Evolutionary conservation across 2,329 filamentous ascomycete species (phyloP).

Genomic region (Penicillium sp.): DNA sequence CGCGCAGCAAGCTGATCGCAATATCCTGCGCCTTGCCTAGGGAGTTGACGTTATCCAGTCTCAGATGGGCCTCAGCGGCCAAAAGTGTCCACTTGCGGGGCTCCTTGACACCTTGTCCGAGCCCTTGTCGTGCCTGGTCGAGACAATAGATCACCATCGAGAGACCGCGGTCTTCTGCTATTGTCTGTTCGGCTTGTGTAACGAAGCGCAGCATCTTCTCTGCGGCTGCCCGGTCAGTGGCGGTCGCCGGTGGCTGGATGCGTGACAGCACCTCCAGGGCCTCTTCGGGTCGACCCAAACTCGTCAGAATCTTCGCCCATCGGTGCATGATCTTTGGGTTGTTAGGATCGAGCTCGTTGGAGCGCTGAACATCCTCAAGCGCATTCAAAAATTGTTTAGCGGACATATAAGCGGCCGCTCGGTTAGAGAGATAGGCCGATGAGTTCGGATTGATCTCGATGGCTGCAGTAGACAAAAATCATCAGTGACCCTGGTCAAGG

Average conservation of each 20-base stretch:
- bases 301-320: constrained; percentile 81
- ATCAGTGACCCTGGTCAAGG: constrained; percentile 7
- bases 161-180: constrained; percentile 65
- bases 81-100: constrained; percentile 91
- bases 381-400: constrained; percentile 70
- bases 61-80: constrained; percentile 81
- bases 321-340: constrained; percentile 84
- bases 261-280: constrained; percentile 72
- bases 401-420: constrained; percentile 87
- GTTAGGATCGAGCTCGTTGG: constrained; percentile 71
- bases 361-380: constrained; percentile 74
- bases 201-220: constrained; percentile 77
- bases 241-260: constrained; percentile 69
- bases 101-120: constrained; percentile 65
- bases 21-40: constrained; percentile 87
- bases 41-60: constrained; percentile 82
- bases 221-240: constrained; percentile 76
- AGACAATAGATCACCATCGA: constrained; percentile 89
- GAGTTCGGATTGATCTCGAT: constrained; percentile 79
- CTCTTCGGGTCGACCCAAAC: constrained; percentile 74
- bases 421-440: constrained; percentile 85
- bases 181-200: constrained; percentile 65
- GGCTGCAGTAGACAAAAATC: constrained; percentile 46
- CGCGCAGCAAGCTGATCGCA: constrained; percentile 74
- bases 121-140: constrained; percentile 74